These are phyloP conservation scores for Talaromyces sp. DNA, from an alignment of 2,329 filamentous ascomycete species.

Conservation along the genomic window DNA sequence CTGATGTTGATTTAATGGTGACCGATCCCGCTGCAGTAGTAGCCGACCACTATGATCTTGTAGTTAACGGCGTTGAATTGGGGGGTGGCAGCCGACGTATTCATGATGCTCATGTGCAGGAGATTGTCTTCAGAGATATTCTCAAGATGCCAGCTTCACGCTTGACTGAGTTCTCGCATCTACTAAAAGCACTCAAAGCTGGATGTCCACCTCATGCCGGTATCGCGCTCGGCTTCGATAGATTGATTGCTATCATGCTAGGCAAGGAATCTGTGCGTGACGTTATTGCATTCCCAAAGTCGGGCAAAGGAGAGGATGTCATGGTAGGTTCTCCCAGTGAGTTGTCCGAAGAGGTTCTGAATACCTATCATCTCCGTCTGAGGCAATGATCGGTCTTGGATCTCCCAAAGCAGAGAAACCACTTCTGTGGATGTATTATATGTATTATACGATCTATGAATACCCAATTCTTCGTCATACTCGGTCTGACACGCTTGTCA, in stretches of 20 bases:
- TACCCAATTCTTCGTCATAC: not conserved
- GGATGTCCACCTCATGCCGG: constrained; percentile 95
- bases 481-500: not conserved
- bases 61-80: constrained; percentile 91
- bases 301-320: constrained; percentile 79
- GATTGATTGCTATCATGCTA: constrained; percentile 75
- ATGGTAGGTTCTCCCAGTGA: constrained; percentile 73
- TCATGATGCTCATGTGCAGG: constrained; percentile 76
- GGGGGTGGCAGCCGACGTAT: constrained; percentile 92
- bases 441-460: constrained; percentile 6
- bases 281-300: constrained; percentile 97
- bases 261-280: constrained; percentile 76
- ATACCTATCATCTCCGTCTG: constrained; percentile 56
- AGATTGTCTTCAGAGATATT: constrained; percentile 78
- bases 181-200: constrained; percentile 74
- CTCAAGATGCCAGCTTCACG: constrained; percentile 71
- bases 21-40: constrained; percentile 67
- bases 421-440: not conserved
- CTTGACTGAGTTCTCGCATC: constrained; percentile 76
- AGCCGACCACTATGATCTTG: constrained; percentile 92
- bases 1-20: constrained; percentile 71
- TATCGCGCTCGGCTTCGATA: constrained; percentile 87
- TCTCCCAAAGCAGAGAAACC: not conserved
- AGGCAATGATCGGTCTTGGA: constrained; percentile 19
- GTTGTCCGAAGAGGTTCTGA: constrained; percentile 59